Evolutionary conservation across 108 stramenopile species (phyloP), one percentile per base, ranked within the genome.

Genomic region (Hondaea fermentalgiana): DNA sequence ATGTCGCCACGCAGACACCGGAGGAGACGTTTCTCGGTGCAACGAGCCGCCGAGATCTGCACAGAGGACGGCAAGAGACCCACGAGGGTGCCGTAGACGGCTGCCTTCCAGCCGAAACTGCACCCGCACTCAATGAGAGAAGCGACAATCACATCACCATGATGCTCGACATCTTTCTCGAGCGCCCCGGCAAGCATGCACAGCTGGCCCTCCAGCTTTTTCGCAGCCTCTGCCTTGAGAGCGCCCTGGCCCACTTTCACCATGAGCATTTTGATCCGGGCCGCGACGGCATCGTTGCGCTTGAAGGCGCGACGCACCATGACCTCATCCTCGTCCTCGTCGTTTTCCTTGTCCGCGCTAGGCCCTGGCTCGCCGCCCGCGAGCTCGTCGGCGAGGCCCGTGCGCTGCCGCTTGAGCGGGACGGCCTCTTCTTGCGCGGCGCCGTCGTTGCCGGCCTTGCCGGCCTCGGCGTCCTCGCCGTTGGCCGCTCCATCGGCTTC

Each of bases 31-130:
- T 83, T 83, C 49, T 53, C 49, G 12, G 76, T 16, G 51, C 3
- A 47, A 45, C 51, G n/a, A 14, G 76, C 45, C 3, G 76, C 45
- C 49, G n/a, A 47, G 12, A 35, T 83, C 76, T 83, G 76, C 51
- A 53, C 49, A n/a, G 45, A 53, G 4, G 51, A 45, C 6, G 76
- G 17, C 49, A 83, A 23, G 49, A 53, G 45, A 6, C 49, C 76
- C 19, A 23, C 49, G 51, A 83, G 76, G 19, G 76, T 53, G 28
- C 76, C 76, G 28, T 83, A 83, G 43, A 83, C 76, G n/a, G 76
- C 43, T 35, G 76, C 76, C 28, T 83, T 83, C 76, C 76, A 83
- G 45, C 76, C 76, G 23, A 83, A 83, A 23, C 51, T 83, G n/a
- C 76, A 47, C 16, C 49, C 76, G 45, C 49, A 47, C 51, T 83